Base-by-base conservation (phyloP, 2,329 filamentous ascomycete genomes). In the Tricladium varicosporioides region DNA sequence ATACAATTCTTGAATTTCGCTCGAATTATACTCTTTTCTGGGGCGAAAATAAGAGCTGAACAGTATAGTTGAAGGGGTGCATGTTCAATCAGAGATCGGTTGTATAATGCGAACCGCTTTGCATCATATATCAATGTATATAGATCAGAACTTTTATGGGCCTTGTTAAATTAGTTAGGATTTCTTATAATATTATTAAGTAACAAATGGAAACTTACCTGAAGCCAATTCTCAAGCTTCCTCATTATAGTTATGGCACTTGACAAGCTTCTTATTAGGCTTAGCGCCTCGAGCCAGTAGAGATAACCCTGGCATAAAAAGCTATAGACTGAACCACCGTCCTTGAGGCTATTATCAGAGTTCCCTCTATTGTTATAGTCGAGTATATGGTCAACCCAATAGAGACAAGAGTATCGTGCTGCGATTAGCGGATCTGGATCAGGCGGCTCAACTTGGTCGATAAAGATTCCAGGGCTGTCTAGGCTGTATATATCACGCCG, bases 181-280 rank as follows among this genome's bases (percentile, higher is more conserved):
- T 60, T 54, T 1, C 68, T 56, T 18, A 70, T 53, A 11, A 80
- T 55, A 59, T 68, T 76, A 15, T 78, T 75, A n/a, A 33, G 43
- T 19, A 33, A 56, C 32, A 36, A 36, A 8, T 7, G 27, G 42
- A n/a, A n/a, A n/a, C n/a, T 19, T 47, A 53, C 51, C n/a, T 33
- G 8, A 27, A 53, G 42, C n/a, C 7, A 19, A 18, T 19, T 22
- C 51, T 44, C 44, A 16, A 53, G 42, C 18, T 43, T 51, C 15
- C 10, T 51, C 14, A 51, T 51, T 8, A 43, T 43, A 43, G 43
- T 19, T 42, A 51, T 43, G 27, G 2, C 36, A 22, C n/a, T 8
- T 43, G 33, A 27, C 10, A 51, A 4, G 2, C 32, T 11, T 27
- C n/a, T 43, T 7, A 22, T 18, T 8, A 51, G 19, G 42, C 27